These are phyloP conservation scores for Saccharum spontaneum DNA, from an alignment of 176 grass and related monocot genomes.

Conservation along the genomic window DNA sequence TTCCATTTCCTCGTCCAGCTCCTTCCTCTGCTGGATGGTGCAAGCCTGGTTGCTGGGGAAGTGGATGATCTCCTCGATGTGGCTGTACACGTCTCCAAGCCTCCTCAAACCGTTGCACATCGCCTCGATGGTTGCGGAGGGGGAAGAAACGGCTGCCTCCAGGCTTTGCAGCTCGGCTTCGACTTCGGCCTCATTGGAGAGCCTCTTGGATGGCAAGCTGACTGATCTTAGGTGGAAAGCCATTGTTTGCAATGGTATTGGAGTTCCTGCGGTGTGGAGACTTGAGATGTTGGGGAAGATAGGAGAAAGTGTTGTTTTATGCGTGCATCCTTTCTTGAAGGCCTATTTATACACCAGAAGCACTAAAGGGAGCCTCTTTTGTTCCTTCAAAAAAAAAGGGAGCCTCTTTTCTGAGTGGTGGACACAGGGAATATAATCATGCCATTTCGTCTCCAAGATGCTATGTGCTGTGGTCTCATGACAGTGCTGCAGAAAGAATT, in stretches of 20 bases:
- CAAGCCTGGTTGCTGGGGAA: conserved; percentile 42
- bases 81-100: conserved; percentile 42
- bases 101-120: conserved; percentile 30
- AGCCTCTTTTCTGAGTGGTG: not conserved
- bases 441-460: not conserved
- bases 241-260: conserved; percentile 16
- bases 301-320: conserved; percentile 24
- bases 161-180: conserved; percentile 51
- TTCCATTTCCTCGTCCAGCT: conserved; percentile 47
- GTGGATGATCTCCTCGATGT: conserved; percentile 44
- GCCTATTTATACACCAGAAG: conserved; percentile 40
- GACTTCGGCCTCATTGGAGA: conserved; percentile 16
- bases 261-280: not conserved
- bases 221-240: conserved; percentile 47
- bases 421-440: conserved; percentile 38
- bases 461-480: not conserved
- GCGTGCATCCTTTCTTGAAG: not conserved
- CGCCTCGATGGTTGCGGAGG: not conserved
- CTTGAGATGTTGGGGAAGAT: conserved; percentile 14
- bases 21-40: conserved; percentile 29
- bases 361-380: conserved; percentile 9
- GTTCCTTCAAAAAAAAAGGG: no score
- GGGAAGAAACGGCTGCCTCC: conserved; percentile 23
- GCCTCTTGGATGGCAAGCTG: conserved; percentile 43
- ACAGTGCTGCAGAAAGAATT: conserved; percentile 10